These are phyloP conservation scores for Astrocystis sublimbata DNA, from an alignment of 495 filamentous ascomycete species.

Conservation along the genomic window DNA sequence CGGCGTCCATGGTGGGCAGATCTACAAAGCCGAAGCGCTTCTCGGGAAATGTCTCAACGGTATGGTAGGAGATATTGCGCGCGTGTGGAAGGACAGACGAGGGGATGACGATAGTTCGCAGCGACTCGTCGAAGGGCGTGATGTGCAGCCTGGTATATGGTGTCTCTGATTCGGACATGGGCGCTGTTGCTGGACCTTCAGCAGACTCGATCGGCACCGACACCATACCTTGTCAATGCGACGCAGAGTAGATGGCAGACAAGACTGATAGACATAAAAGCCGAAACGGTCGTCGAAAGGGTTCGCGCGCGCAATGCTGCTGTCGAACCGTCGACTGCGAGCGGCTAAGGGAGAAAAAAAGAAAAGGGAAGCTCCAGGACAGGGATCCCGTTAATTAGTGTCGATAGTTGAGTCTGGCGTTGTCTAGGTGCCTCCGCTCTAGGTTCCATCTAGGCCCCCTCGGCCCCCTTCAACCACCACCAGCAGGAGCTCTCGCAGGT, in stretches of 20 bases:
- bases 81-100: slow-evolving; percentile 65
- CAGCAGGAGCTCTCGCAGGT: background rate
- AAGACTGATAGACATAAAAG: background rate
- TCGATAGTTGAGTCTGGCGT: too few species aligned
- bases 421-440: too few species aligned
- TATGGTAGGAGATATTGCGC: slow-evolving; percentile 78
- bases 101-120: slow-evolving; percentile 68
- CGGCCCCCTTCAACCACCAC: background rate
- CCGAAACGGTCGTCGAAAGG: background rate
- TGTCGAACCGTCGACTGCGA: background rate
- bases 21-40: slow-evolving; percentile 87
- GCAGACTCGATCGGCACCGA: slow-evolving; percentile 1
- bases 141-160: slow-evolving; percentile 74
- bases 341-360: slow-evolving; percentile 9
- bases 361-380: slow-evolving; percentile 3
- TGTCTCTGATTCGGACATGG: slow-evolving; percentile 5
- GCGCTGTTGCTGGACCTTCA: slow-evolving; percentile 13
- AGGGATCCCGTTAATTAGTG: too few species aligned
- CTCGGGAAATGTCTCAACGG: slow-evolving; percentile 82
- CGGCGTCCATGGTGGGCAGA: slow-evolving; percentile 74
- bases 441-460: background rate
- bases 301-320: background rate
- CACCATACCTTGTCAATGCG: slow-evolving; percentile 9
- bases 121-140: slow-evolving; percentile 72
- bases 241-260: background rate